Conservation (phyloP, 2,329 filamentous ascomycete species). For the Fonsecaea monophora region DNA sequence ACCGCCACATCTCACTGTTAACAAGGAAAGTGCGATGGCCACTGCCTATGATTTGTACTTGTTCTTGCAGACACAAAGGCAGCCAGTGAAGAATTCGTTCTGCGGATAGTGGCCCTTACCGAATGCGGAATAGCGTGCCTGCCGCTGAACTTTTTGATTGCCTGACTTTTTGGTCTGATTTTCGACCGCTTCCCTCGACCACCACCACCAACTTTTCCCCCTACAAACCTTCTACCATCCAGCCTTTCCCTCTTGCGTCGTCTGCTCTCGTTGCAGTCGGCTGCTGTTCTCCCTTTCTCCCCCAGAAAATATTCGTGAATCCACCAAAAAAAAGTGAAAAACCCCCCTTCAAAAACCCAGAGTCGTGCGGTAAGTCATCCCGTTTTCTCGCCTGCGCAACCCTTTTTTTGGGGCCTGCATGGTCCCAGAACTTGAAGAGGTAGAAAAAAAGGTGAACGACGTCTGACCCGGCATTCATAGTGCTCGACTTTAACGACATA, state of each 20-base stretch:
- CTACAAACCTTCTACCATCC: slow-evolving; percentile 34
- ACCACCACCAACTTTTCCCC: slow-evolving; percentile 30
- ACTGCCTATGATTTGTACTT: too few species aligned
- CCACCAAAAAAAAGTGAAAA: slow-evolving; percentile 49
- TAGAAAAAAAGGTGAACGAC: not conserved
- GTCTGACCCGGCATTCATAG: slow-evolving; percentile 25
- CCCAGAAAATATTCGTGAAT: slow-evolving; percentile 44
- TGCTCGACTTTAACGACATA: slow-evolving; percentile 35
- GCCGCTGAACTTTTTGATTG: slow-evolving; percentile 32
- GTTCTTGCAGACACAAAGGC: not conserved
- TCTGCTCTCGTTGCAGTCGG: slow-evolving; percentile 39
- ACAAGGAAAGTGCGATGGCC: not conserved
- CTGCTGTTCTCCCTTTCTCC: slow-evolving; percentile 42
- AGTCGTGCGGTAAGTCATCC: slow-evolving; percentile 36
- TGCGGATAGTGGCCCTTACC: slow-evolving; percentile 24
- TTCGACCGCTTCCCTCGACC: slow-evolving; percentile 37
- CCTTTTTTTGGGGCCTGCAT: slow-evolving; percentile 19
- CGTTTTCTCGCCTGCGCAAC: slow-evolving; percentile 24
- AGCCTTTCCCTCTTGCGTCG: slow-evolving; percentile 32
- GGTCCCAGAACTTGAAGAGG: slow-evolving; percentile 1
- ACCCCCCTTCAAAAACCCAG: slow-evolving; percentile 43
- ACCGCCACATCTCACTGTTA: not conserved
- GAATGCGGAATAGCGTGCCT: slow-evolving; percentile 22
- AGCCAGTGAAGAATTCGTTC: not conserved
- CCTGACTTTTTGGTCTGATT: slow-evolving; percentile 36